Percentiles rank a stretch among this genome's conserved stretches.
phyloP scores from a whole-genome alignment of 2,329 filamentous ascomycete genomes.

The Biscogniauxia sp. region DNA sequence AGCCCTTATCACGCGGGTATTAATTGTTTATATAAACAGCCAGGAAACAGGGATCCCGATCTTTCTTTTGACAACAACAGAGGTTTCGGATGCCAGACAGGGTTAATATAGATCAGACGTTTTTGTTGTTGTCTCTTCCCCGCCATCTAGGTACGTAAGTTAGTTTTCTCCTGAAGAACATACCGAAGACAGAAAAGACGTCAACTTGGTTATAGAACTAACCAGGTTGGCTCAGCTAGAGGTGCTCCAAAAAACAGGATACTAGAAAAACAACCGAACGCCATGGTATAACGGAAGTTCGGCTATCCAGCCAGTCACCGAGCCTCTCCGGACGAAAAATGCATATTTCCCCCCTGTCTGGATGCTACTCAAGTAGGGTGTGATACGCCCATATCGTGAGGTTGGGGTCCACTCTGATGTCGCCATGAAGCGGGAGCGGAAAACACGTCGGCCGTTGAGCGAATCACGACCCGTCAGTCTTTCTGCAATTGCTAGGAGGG shows the following conservation, averaged over 20 bases:
- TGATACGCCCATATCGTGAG: background rate
- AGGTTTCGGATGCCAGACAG: background rate
- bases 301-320: constrained; percentile 20
- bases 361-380: constrained; percentile 12
- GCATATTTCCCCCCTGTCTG: constrained; percentile 8
- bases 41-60: background rate
- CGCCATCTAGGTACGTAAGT: background rate
- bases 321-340: constrained; percentile 12
- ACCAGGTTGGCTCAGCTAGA: background rate
- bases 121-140: background rate
- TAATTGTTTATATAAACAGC: too few species aligned
- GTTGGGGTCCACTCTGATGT: background rate
- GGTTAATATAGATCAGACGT: background rate
- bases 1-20: background rate
- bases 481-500: constrained; percentile 10
- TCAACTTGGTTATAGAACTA: background rate
- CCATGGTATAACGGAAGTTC: constrained; percentile 12
- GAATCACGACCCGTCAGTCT: constrained; percentile 9
- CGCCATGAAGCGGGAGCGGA: constrained; percentile 2
- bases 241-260: background rate
- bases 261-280: constrained; percentile 7
- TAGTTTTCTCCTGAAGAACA: background rate
- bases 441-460: constrained; percentile 7
- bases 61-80: background rate
- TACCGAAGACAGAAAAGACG: background rate